phyloP scores from a whole-genome alignment of 169 alveolate genomes.

The Cryptosporidium muris region DNA sequence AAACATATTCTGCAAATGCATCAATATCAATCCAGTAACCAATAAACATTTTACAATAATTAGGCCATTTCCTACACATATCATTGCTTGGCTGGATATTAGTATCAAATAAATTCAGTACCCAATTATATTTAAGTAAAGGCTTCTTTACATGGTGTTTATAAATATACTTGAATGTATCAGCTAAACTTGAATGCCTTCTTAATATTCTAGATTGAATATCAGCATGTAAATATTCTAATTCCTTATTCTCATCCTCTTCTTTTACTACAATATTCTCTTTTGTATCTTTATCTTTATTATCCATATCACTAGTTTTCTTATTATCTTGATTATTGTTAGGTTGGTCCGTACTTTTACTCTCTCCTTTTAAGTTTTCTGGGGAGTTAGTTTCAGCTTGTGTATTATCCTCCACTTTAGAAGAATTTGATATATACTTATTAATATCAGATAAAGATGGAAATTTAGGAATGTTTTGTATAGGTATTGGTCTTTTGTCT shows the following conservation, averaged over 20 bases:
- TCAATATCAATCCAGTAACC: constrained; percentile 52
- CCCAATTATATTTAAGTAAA: constrained; percentile 17
- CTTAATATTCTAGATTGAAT: constrained; percentile 59
- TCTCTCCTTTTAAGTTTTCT: background rate
- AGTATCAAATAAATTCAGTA: constrained; percentile 19
- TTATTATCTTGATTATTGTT: background rate
- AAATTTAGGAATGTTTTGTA: constrained; percentile 23
- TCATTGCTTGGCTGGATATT: constrained; percentile 40
- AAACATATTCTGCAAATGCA: constrained; percentile 64
- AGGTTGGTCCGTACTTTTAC: background rate
- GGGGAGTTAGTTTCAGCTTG: background rate
- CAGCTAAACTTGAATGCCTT: constrained; percentile 34
- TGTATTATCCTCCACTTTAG: background rate
- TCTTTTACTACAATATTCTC: background rate
- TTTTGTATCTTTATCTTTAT: background rate
- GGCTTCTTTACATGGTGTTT: constrained; percentile 27
- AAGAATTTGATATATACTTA: background rate
- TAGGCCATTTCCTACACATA: constrained; percentile 33
- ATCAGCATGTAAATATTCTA: constrained; percentile 46
- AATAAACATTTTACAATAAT: constrained; percentile 44
- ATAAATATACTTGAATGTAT: constrained; percentile 34
- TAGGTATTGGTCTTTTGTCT: constrained; percentile 35
- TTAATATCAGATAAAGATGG: constrained; percentile 28
- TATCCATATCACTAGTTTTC: background rate
- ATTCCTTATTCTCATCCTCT: background rate